phyloP scores from a whole-genome alignment of 108 stramenopile species.

The Cyclostephanos invisitatus region DNA sequence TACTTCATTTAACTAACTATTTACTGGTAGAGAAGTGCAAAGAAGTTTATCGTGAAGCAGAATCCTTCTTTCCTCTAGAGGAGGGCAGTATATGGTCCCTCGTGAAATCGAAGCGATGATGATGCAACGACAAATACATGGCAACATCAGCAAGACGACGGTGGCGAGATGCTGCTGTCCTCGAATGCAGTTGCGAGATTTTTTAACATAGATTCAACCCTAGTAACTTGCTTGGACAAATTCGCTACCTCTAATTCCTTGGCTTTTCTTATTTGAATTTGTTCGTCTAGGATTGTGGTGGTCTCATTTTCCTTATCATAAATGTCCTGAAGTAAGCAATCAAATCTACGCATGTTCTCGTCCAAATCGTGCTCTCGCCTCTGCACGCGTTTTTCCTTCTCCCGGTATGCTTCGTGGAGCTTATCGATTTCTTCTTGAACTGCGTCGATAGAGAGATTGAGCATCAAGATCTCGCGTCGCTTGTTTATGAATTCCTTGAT shows the following conservation, averaged over 20 bases:
- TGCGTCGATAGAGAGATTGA: constrained; percentile 19
- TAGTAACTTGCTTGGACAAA: not conserved
- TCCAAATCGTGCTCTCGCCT: constrained; percentile 11
- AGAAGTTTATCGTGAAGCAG: too few species aligned
- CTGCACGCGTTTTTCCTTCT: constrained; percentile 14
- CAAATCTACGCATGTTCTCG: constrained; percentile 10
- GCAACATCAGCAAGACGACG: too few species aligned
- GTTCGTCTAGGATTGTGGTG: constrained; percentile 8
- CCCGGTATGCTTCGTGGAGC: not conserved
- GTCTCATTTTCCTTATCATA: constrained; percentile 12
- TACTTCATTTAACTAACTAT: too few species aligned
- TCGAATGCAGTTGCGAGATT: not conserved
- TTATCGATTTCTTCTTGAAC: constrained; percentile 25
- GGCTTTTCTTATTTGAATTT: not conserved
- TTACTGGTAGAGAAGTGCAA: too few species aligned
- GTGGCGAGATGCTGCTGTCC: not conserved
- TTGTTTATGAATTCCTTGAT: constrained; percentile 16
- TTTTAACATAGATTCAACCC: not conserved
- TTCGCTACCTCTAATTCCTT: not conserved
- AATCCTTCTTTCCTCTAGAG: too few species aligned
- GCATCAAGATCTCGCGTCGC: constrained; percentile 27
- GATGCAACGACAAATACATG: too few species aligned
- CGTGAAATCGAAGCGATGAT: too few species aligned
- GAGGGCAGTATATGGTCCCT: too few species aligned
- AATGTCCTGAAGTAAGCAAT: constrained; percentile 14